Evolutionary conservation across 2,329 filamentous ascomycete species (phyloP), one percentile per base, ranked within the genome.

Genomic region (Venturia oleaginea): DNA sequence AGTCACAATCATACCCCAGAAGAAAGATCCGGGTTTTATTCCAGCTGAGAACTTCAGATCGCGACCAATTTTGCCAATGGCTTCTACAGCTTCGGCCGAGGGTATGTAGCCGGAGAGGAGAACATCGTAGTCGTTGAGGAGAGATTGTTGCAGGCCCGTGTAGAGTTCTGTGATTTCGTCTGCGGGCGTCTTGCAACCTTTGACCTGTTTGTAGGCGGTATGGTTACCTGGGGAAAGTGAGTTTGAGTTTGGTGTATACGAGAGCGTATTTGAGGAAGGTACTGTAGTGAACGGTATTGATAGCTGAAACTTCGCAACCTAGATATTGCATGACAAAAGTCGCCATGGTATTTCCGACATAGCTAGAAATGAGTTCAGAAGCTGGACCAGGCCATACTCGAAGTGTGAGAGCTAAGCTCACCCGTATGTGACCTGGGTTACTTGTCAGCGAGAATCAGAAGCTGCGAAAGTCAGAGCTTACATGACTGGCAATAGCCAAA

Each of bases 281-380:
- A 96, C 93, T 97, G 79, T 97, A 99, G 71, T 99, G 90, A 7
- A 99, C 94, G 0, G 94, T 99, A 75, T 99, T 97, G 71, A 99
- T 83, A 2, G 92, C 91, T 10, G 92, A 89, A 7, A 97, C 93
- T 71, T 99, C 93, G 73, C 92, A 97, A 59, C 94, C 94, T 61
- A 99, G 79, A 0, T 90, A 89, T 76, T 99, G 93, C 83, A 99
- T 88, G 69, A 92, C 91, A 73, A 96, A 95, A 1, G 92, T 92
- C 51, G 92, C 92, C 81, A 99, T 96, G 72, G 93, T 96, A 76
- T 99, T 99, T 62, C 94, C 94, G 69, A 99, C 94, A 83, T 97
- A 93, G 74, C 94, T 96, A 75, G 62, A 61, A 57, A 42, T 38
- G 27, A 51, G 24, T 63, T 75, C 59, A 63, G 66, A 55, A n/a